Base-by-base conservation (phyloP, 495 filamentous ascomycete species). In the Astrocystis sublimbata region DNA sequence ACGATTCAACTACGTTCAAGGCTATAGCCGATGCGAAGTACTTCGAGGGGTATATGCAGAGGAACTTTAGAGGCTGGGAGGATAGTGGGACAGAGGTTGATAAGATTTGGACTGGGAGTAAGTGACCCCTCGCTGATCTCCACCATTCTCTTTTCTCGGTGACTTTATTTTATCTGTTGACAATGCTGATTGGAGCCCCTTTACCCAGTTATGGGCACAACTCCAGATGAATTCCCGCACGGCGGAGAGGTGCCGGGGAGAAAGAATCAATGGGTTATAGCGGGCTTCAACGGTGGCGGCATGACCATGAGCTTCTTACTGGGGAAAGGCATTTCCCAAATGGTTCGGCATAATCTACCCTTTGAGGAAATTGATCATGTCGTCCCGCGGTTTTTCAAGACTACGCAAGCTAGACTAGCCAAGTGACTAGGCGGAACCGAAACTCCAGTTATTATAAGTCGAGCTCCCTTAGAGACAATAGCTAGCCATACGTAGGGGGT, bases 251-350 rank as follows among this genome's bases (percentile, higher is more conserved):
- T 85, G 6, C 84, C 83, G 3, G 75, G 68, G 3, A 62, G 68
- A 30, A 43, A 72, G 5, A 75, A 72, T 6, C 73, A 78, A 51
- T 85, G 65, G 58, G 73, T 86, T 15, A 57, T 79, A 38, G 81
- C 82, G 1, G 81, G 81, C 0, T 85, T 83, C 68, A 80, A 83
- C 60, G 83, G 83, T 4, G 79, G 79, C 63, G 83, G 84, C 0
- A 86, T 85, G 82, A 71, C 82, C 5, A 61, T 79, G 19, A 78
- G 81, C 57, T 82, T 74, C 61, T 65, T 77, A 0, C 63, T 72
- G 0, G 73, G 76, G 8, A 75, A 75, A 51, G 80, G 75, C 2
- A 66, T 86, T 41, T 78, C 77, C 17, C 69, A 72, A 46, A 84
- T 86, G 78, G 58, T 84, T 8, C 30, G 42, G 9, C 61, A 66